phyloP scores from a whole-genome alignment of 305 asterid genomes.

The Rubia peregrina region DNA sequence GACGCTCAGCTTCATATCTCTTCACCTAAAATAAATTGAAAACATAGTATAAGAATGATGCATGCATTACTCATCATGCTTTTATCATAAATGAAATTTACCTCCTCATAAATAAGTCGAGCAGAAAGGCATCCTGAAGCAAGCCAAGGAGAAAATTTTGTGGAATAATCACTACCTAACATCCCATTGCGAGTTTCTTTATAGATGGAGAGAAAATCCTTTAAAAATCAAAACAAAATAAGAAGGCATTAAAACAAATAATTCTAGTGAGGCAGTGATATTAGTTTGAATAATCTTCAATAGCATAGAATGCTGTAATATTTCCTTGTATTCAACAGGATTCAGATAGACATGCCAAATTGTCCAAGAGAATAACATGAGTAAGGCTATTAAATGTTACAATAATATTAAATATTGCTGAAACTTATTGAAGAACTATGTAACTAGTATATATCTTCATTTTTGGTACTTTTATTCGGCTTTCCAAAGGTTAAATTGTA shows the following conservation, averaged over 20 bases:
- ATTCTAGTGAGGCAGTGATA: background rate
- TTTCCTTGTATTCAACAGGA: background rate
- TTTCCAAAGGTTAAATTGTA: background rate
- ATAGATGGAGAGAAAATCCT: constrained; percentile 67
- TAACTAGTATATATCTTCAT: constrained; percentile 1
- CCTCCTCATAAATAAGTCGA: constrained; percentile 79
- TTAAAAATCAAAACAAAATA: constrained; percentile 2
- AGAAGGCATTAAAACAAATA: background rate
- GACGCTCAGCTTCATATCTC: constrained; percentile 77
- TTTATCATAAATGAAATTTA: constrained; percentile 20
- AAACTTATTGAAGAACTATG: background rate
- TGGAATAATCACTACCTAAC: constrained; percentile 88
- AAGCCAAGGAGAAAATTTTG: constrained; percentile 94
- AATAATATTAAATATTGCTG: background rate
- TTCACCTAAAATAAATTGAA: constrained; percentile 49
- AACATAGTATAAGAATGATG: constrained; percentile 19
- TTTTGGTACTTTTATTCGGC: background rate
- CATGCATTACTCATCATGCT: background rate
- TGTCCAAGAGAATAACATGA: background rate
- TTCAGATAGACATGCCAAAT: background rate
- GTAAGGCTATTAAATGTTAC: background rate
- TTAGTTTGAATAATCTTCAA: background rate
- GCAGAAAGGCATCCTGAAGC: constrained; percentile 93
- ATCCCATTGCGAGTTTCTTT: constrained; percentile 90
- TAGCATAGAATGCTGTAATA: background rate